A percentile compares a stretch with the other conserved stretches of the same genome.
Evolutionary conservation across 306 rosid genomes (phyloP).

Genomic region (Lathyrus aphaca): DNA sequence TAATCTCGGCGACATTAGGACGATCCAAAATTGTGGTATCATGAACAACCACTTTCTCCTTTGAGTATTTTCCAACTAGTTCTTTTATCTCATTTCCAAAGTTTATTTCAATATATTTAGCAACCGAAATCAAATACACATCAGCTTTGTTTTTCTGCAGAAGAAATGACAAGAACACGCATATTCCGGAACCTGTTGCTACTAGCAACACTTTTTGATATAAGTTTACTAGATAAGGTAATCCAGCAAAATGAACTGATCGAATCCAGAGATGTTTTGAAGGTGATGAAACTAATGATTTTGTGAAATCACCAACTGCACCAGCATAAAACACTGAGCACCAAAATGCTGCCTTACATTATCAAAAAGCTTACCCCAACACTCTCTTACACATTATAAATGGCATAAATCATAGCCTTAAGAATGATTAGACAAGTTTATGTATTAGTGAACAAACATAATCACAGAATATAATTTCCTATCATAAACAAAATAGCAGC

Average conservation of each 20-base stretch:
- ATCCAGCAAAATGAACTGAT: conserved; percentile 58
- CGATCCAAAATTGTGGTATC: conserved; percentile 66
- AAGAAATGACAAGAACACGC: conserved; percentile 70
- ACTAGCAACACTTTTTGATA: conserved; percentile 59
- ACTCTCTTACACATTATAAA: too few relatives aligned
- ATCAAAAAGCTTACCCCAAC: too few relatives aligned
- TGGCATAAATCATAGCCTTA: neutral
- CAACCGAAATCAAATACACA: conserved; percentile 69
- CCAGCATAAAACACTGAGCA: too few relatives aligned
- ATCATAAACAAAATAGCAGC: neutral
- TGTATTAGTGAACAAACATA: conserved; percentile 4
- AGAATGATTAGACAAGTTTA: neutral
- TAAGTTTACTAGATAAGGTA: conserved; percentile 65
- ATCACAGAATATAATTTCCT: neutral
- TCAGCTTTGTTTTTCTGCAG: conserved; percentile 54
- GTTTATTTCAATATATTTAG: conserved; percentile 65
- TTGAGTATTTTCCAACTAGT: conserved; percentile 46
- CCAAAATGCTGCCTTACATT: too few relatives aligned
- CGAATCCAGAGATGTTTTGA: conserved; percentile 66
- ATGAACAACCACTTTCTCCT: conserved; percentile 59
- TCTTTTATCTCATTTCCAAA: conserved; percentile 60
- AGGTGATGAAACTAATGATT: conserved; percentile 52
- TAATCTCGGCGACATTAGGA: conserved; percentile 64
- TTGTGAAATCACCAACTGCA: conserved; percentile 73
- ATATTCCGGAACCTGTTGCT: conserved; percentile 79